Evolutionary conservation across 2,329 filamentous ascomycete species (phyloP).

Genomic region (Allantophomopsis cytisporea): DNA sequence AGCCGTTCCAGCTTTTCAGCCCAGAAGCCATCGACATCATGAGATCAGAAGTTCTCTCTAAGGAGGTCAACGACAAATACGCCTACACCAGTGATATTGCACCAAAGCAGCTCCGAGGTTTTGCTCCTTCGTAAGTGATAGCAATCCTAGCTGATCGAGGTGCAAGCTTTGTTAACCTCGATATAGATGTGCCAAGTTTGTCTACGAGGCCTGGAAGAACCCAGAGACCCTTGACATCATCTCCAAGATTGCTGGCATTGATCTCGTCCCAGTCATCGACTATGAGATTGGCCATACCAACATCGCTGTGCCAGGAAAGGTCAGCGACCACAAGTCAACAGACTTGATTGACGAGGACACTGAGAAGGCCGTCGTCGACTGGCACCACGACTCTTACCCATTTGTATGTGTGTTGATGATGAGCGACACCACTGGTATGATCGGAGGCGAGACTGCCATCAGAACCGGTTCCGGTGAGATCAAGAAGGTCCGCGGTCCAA

Average conservation of each 20-base stretch:
- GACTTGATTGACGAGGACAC: constrained; percentile 16
- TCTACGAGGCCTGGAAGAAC: constrained; percentile 46
- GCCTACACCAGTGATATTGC: constrained; percentile 45
- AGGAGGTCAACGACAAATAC: constrained; percentile 40
- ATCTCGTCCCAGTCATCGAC: constrained; percentile 40
- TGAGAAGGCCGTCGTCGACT: constrained; percentile 24
- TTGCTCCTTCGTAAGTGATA: constrained; percentile 35
- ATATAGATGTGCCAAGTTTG: constrained; percentile 45
- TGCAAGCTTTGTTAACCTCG: neutral
- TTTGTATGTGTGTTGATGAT: constrained; percentile 38
- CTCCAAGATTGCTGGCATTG: constrained; percentile 41
- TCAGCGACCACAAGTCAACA: constrained; percentile 8
- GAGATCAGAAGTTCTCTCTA: constrained; percentile 45
- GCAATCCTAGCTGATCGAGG: neutral
- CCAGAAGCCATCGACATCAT: constrained; percentile 46
- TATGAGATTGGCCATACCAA: constrained; percentile 47
- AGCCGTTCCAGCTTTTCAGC: constrained; percentile 51
- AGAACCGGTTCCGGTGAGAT: constrained; percentile 35
- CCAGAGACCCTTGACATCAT: constrained; percentile 38
- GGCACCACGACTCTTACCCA: constrained; percentile 36
- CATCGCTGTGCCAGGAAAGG: constrained; percentile 25
- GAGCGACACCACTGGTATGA: constrained; percentile 30
- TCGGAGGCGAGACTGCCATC: constrained; percentile 43
- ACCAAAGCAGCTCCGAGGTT: constrained; percentile 38
- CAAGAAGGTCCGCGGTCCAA: constrained; percentile 27